Conservation (phyloP, 2,329 filamentous ascomycete genomes). For the Fusarium odoratissimum region DNA sequence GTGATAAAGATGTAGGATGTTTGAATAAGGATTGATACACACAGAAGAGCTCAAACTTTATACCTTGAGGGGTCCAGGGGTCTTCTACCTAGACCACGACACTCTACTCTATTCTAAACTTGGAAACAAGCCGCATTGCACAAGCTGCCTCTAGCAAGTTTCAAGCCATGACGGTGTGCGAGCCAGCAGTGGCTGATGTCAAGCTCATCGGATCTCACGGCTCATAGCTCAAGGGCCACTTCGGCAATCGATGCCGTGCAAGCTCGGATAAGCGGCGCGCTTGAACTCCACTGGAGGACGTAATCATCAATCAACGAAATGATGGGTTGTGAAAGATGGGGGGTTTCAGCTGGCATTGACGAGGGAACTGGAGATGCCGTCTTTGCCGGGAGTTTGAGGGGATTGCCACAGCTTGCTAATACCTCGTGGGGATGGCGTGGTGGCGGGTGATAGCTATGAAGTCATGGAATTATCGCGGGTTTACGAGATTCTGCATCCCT, state of each 20-base stretch:
- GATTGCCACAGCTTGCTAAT: background rate
- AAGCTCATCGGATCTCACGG: conserved; percentile 34
- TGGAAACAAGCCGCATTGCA: background rate
- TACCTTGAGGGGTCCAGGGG: conserved; percentile 5
- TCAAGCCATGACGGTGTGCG: background rate
- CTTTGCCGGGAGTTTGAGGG: background rate
- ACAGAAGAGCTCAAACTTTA: conserved; percentile 6
- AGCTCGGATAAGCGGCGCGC: conserved; percentile 36
- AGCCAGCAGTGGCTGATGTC: background rate
- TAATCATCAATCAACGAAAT: background rate
- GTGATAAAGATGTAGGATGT: background rate
- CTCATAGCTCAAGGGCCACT: conserved; percentile 12
- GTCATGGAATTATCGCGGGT: background rate
- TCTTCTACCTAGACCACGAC: background rate
- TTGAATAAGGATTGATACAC: background rate
- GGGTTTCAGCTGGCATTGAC: background rate
- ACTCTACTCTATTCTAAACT: background rate
- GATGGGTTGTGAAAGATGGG: background rate
- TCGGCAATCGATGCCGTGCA: conserved; percentile 31
- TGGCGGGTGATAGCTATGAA: background rate
- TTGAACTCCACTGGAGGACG: conserved; percentile 15
- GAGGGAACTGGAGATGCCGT: conserved; percentile 7
- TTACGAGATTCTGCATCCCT: background rate
- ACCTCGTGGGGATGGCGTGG: background rate
- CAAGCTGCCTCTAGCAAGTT: background rate